These are phyloP conservation scores for Teratosphaeria zuluensis DNA, from an alignment of 2,329 filamentous ascomycete genomes.

Conservation along the genomic window DNA sequence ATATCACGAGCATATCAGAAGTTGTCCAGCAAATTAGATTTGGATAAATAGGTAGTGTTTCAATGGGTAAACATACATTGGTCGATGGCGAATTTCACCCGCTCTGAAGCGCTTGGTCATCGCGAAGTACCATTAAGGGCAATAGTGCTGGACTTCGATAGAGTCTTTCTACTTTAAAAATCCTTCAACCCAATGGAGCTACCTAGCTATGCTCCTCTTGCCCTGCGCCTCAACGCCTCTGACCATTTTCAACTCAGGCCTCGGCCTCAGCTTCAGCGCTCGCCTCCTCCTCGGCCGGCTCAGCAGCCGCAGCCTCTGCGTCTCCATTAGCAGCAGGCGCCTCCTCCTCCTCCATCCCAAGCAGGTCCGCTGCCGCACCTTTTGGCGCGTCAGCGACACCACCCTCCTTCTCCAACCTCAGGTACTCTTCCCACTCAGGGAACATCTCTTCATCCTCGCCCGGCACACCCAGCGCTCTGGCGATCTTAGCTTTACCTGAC, in stretches of 20 bases:
- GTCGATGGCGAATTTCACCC: too few relatives aligned
- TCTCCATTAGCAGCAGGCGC: neutral
- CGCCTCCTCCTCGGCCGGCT: neutral
- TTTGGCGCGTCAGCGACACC: conserved; percentile 19
- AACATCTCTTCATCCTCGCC: conserved; percentile 63
- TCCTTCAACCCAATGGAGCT: neutral
- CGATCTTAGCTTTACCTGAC: conserved; percentile 73
- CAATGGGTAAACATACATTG: too few relatives aligned
- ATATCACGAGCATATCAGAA: too few relatives aligned
- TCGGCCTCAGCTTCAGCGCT: neutral
- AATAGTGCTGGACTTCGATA: neutral
- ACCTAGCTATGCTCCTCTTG: neutral
- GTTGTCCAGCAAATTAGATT: too few relatives aligned
- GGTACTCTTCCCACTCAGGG: conserved; percentile 89
- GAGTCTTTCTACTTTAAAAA: neutral
- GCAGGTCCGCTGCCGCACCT: neutral
- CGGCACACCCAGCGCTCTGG: conserved; percentile 72
- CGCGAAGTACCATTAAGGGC: too few relatives aligned
- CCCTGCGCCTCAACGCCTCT: neutral
- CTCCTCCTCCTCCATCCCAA: conserved; percentile 2
- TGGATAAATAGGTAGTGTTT: too few relatives aligned
- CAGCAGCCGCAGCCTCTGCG: neutral
- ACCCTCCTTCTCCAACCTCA: conserved; percentile 69
- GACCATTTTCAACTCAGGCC: neutral
- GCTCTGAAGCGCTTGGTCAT: too few relatives aligned